Evolutionary conservation across 495 filamentous ascomycete species (phyloP).

Genomic region (Aspergillus indologenus): DNA sequence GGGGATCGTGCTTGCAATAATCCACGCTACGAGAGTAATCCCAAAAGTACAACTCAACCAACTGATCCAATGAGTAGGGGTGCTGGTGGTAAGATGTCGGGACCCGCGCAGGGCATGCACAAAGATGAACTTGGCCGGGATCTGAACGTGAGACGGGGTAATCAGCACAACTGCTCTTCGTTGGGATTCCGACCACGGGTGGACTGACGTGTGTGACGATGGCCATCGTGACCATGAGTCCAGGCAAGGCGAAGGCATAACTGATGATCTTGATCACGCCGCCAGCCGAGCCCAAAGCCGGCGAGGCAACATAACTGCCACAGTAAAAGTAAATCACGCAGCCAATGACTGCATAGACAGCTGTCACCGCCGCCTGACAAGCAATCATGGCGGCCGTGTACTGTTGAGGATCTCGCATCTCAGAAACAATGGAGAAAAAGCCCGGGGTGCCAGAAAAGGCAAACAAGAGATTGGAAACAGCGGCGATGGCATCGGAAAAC

Average conservation of each 20-base stretch:
- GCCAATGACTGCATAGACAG: conserved; percentile 62
- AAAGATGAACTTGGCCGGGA: conserved; percentile 58
- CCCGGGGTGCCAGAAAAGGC: conserved; percentile 57
- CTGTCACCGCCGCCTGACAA: conserved; percentile 43
- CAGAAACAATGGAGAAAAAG: conserved; percentile 67
- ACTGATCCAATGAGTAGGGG: conserved; percentile 48
- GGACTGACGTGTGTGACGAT: conserved; percentile 29
- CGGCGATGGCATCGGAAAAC: conserved; percentile 43
- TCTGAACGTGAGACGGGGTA: conserved; percentile 10
- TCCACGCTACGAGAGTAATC: conserved; percentile 58
- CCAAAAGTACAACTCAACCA: conserved; percentile 57
- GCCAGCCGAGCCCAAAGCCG: conserved; percentile 65
- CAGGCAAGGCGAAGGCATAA: conserved; percentile 69
- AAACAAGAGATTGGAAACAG: conserved; percentile 64
- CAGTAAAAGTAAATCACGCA: conserved; percentile 67
- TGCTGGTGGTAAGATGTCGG: conserved; percentile 54
- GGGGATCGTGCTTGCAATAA: conserved; percentile 67
- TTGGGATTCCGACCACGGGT: conserved; percentile 47
- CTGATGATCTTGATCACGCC: conserved; percentile 58
- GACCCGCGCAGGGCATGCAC: conserved; percentile 51
- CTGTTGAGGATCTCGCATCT: conserved; percentile 64
- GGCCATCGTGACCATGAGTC: conserved; percentile 24
- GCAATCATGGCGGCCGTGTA: conserved; percentile 52
- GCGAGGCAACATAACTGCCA: conserved; percentile 59
- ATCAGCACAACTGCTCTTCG: conserved; percentile 42